Conservation (phyloP, 768 basidiomycete genomes). For the Naganishia vaughanmartiniae region DNA sequence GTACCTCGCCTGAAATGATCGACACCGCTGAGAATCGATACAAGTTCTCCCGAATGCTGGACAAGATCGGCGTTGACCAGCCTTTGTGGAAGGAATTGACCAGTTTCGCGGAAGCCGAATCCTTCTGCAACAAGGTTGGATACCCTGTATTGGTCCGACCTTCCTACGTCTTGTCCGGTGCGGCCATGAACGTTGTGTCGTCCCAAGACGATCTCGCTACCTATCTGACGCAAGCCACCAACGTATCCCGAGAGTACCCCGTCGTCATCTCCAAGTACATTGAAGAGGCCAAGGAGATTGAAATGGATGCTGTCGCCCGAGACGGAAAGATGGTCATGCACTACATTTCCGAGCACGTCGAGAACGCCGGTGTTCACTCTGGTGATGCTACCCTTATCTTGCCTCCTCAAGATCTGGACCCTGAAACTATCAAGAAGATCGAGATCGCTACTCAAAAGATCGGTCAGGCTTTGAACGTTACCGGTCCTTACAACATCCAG, state of each 20-base stretch:
- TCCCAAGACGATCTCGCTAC: slow-evolving; percentile 83
- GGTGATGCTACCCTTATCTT: slow-evolving; percentile 97
- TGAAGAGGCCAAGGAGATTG: slow-evolving; percentile 99
- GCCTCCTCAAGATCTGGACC: slow-evolving; percentile 96
- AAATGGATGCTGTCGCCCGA: slow-evolving; percentile 98
- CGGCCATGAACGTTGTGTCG: slow-evolving; percentile 99
- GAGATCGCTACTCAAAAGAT: slow-evolving; percentile 97
- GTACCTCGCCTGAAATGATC: slow-evolving; percentile 98
- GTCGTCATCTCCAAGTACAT: slow-evolving; percentile 99
- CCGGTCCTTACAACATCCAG: slow-evolving; percentile 98
- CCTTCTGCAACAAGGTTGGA: slow-evolving; percentile 88
- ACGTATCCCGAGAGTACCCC: slow-evolving; percentile 91
- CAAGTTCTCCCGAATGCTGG: slow-evolving; percentile 97
- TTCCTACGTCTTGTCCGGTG: slow-evolving; percentile 98
- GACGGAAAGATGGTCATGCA: slow-evolving; percentile 99
- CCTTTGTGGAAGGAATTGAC: slow-evolving; percentile 96
- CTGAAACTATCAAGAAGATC: slow-evolving; percentile 90
- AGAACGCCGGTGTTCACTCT: slow-evolving; percentile 98
- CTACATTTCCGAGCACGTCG: slow-evolving; percentile 98
- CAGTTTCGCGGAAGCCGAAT: slow-evolving; percentile 77
- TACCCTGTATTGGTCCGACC: slow-evolving; percentile 96
- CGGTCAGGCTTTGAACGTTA: slow-evolving; percentile 93
- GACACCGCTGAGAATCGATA: slow-evolving; percentile 98
- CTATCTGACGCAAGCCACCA: slow-evolving; percentile 91
- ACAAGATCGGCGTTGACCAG: slow-evolving; percentile 98